A percentile compares a stretch with the other conserved stretches of the same genome.
Conservation (phyloP, 345 rosid species). For the Adansonia digitata region DNA sequence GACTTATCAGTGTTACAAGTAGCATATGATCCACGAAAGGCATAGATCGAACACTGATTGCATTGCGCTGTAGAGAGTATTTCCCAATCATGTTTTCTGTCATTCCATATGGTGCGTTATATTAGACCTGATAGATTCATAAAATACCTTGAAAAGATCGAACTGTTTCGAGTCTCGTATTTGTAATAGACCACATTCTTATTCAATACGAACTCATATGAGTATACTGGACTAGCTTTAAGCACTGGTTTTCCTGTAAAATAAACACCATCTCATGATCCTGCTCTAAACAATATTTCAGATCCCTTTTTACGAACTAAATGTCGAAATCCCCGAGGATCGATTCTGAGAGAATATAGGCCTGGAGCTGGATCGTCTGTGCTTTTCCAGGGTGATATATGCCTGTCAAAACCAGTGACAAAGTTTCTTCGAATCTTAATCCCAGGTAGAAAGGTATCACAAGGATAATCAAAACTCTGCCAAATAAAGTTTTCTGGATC, state of each 20-base stretch:
- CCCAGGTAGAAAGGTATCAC: slow-evolving; percentile 27
- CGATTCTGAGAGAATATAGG: background rate
- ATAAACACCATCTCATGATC: slow-evolving; percentile 65
- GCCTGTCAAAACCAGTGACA: too few species aligned
- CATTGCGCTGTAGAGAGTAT: background rate
- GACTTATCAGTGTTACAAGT: too few species aligned
- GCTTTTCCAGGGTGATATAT: too few species aligned
- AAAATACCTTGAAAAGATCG: slow-evolving; percentile 37
- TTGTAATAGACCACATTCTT: slow-evolving; percentile 42
- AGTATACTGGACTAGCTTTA: slow-evolving; percentile 29
- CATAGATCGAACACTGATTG: background rate
- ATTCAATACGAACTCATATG: slow-evolving; percentile 32
- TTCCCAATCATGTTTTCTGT: background rate
- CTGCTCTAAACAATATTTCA: slow-evolving; percentile 34
- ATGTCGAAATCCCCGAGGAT: slow-evolving; percentile 24
- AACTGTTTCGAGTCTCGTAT: slow-evolving; percentile 18
- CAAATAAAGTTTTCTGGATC: slow-evolving; percentile 17
- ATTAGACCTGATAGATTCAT: slow-evolving; percentile 27
- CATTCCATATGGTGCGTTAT: slow-evolving; percentile 55
- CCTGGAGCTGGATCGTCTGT: slow-evolving; percentile 26
- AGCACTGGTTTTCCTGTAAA: slow-evolving; percentile 60
- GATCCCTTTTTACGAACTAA: slow-evolving; percentile 16
- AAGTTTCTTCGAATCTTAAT: too few species aligned
- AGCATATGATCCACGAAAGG: too few species aligned
- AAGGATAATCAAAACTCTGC: slow-evolving; percentile 46